Percentiles rank a stretch among this genome's conserved stretches.
Evolutionary conservation across 352 stramenopile genomes (phyloP).

Genomic region (Pythium plurisporium): DNA sequence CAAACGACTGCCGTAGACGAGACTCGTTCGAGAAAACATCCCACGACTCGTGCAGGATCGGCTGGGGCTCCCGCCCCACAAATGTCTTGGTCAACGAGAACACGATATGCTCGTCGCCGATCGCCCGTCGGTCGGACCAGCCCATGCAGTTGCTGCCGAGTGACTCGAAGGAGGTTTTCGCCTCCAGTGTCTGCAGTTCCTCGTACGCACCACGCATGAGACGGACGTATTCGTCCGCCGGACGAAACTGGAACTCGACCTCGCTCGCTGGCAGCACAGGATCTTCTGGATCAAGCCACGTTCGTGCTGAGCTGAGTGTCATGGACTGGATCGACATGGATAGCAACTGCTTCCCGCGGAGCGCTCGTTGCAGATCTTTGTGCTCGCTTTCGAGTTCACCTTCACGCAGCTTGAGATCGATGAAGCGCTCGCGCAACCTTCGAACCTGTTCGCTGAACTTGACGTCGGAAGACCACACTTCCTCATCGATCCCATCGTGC

Average conservation of each 20-base stretch:
- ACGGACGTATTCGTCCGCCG: constrained; percentile 1
- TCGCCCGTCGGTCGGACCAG: constrained; percentile 49
- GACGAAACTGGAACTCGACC: not conserved
- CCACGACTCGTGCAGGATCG: constrained; percentile 50
- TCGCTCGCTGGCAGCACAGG: not conserved
- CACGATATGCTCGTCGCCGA: constrained; percentile 38
- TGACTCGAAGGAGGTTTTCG: constrained; percentile 1
- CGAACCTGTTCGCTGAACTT: constrained; percentile 14
- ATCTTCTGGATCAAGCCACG: constrained; percentile 3
- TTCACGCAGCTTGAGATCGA: constrained; percentile 14
- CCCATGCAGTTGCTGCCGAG: constrained; percentile 28
- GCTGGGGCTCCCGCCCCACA: constrained; percentile 28
- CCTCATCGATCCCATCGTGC: not conserved
- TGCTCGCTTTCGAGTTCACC: constrained; percentile 8
- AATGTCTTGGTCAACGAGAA: constrained; percentile 65
- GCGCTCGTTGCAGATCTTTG: constrained; percentile 9
- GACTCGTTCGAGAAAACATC: constrained; percentile 32
- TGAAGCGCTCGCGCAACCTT: constrained; percentile 13
- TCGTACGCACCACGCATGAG: constrained; percentile 13
- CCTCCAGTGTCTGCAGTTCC: constrained; percentile 6
- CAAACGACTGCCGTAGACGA: constrained; percentile 12
- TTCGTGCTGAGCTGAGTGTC: constrained; percentile 1
- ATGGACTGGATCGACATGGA: constrained; percentile 14
- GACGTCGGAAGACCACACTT: not conserved
- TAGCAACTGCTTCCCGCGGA: constrained; percentile 10